Percentiles rank a stretch among this genome's conserved stretches.
These are phyloP conservation scores for Gliomastix tumulicola DNA, from an alignment of 2,329 filamentous ascomycete genomes.

Conservation along the genomic window DNA sequence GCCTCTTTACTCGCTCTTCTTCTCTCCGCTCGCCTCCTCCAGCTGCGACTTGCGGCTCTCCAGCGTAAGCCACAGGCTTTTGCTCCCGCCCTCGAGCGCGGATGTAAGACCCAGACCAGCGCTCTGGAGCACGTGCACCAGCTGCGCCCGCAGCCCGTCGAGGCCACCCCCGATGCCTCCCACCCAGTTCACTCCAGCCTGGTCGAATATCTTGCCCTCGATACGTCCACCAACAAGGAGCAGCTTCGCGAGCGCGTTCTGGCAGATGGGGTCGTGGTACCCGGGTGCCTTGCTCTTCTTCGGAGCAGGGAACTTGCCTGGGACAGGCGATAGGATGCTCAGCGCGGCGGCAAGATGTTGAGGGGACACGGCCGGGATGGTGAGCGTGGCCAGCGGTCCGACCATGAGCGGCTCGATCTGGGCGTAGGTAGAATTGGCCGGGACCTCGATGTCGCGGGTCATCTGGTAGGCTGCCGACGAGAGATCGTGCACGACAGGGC, in stretches of 20 bases:
- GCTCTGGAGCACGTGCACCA: constrained; percentile 74
- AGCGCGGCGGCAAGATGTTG: constrained; percentile 77
- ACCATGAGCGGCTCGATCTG: constrained; percentile 70
- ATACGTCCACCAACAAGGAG: constrained; percentile 80
- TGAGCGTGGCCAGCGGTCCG: constrained; percentile 73
- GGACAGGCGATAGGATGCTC: constrained; percentile 66
- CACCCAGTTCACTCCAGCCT: constrained; percentile 57
- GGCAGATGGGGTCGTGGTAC: constrained; percentile 73
- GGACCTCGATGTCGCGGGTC: constrained; percentile 22
- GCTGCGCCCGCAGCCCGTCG: constrained; percentile 71
- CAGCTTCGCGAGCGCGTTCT: constrained; percentile 79
- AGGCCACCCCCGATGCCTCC: constrained; percentile 75
- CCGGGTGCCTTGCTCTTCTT: constrained; percentile 68
- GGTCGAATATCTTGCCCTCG: constrained; percentile 79
- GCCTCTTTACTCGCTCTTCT: constrained; percentile 6
- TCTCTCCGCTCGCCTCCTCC: constrained; percentile 46
- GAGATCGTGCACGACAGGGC: constrained; percentile 40
- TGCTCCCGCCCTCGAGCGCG: constrained; percentile 72
- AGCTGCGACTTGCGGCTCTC: constrained; percentile 76
- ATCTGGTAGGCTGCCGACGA: constrained; percentile 46
- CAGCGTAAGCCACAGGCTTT: constrained; percentile 80
- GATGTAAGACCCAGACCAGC: constrained; percentile 71
- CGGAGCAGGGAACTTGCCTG: constrained; percentile 70
- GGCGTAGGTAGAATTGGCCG: constrained; percentile 35
- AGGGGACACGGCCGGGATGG: constrained; percentile 77